Conservation (phyloP, 2,329 filamentous ascomycete species). For the Fonsecaea nubica region DNA sequence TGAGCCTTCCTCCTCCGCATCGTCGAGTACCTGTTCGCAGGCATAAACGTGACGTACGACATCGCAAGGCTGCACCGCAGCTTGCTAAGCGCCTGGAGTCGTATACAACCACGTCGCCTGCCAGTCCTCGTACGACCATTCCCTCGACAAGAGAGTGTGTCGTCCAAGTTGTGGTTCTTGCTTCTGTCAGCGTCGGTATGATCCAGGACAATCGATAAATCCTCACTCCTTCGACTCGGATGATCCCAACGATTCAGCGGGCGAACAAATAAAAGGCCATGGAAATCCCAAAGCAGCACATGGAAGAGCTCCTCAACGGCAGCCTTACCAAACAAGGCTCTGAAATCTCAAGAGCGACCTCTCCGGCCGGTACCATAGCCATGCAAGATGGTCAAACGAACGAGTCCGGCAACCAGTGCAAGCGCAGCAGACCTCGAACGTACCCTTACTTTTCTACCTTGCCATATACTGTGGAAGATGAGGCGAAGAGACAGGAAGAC, state of each 20-base stretch:
- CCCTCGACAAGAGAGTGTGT: background rate
- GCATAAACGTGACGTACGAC: slow-evolving; percentile 31
- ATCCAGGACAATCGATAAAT: slow-evolving; percentile 8
- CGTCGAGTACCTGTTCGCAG: slow-evolving; percentile 12
- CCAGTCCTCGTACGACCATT: slow-evolving; percentile 15
- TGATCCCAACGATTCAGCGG: slow-evolving; percentile 4
- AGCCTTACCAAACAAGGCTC: slow-evolving; percentile 26
- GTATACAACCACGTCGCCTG: slow-evolving; percentile 25
- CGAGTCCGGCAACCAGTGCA: slow-evolving; percentile 62
- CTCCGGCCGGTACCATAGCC: slow-evolving; percentile 67
- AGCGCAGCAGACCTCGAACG: slow-evolving; percentile 78
- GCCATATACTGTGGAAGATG: slow-evolving; percentile 85
- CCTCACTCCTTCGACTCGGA: slow-evolving; percentile 7
- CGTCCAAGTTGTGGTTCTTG: background rate
- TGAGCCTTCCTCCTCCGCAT: background rate
- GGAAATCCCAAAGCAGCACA: slow-evolving; percentile 32
- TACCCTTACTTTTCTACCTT: slow-evolving; percentile 92
- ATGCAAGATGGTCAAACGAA: slow-evolving; percentile 58
- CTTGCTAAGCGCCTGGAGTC: slow-evolving; percentile 34
- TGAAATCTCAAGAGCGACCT: slow-evolving; percentile 83
- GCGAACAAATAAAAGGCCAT: slow-evolving; percentile 23
- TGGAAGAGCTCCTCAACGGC: slow-evolving; percentile 30
- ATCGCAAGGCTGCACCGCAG: slow-evolving; percentile 34
- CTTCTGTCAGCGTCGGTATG: slow-evolving; percentile 15
- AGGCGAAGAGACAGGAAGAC: slow-evolving; percentile 76